Evolutionary conservation across 495 filamentous ascomycete genomes (phyloP).

Genomic region (Rhizodiscina lignyota): DNA sequence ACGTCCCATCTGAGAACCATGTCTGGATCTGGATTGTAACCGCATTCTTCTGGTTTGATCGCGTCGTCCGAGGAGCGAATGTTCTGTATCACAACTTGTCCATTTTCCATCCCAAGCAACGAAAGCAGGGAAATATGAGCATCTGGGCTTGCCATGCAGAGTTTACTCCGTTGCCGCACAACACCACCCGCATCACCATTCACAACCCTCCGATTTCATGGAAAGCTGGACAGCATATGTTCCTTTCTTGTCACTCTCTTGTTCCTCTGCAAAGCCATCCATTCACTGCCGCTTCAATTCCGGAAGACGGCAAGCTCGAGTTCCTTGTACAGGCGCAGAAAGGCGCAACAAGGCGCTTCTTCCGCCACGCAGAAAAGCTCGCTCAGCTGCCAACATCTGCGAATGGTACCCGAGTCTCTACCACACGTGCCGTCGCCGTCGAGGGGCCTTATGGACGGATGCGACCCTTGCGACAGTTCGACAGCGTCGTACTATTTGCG

Average conservation of each 20-base stretch:
- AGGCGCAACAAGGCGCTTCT: constrained; percentile 53
- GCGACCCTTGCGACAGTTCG: constrained; percentile 34
- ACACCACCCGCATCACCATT: constrained; percentile 54
- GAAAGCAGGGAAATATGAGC: constrained; percentile 7
- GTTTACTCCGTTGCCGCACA: constrained; percentile 42
- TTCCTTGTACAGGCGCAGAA: constrained; percentile 54
- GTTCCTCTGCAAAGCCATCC: constrained; percentile 61
- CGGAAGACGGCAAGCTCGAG: constrained; percentile 42
- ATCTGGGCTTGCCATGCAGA: constrained; percentile 36
- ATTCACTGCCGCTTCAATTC: constrained; percentile 58
- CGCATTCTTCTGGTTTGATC: constrained; percentile 53
- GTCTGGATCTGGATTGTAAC: constrained; percentile 58
- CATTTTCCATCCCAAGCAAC: constrained; percentile 29
- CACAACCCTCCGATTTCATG: constrained; percentile 51
- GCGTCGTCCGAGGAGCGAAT: constrained; percentile 33
- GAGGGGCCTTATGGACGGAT: constrained; percentile 39
- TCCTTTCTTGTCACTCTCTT: constrained; percentile 53
- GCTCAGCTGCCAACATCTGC: constrained; percentile 32
- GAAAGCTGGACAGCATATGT: constrained; percentile 65
- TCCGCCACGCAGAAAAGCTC: constrained; percentile 40
- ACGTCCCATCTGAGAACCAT: constrained; percentile 39
- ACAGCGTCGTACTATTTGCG: constrained; percentile 45
- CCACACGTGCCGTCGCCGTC: constrained; percentile 11
- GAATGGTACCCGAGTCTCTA: constrained; percentile 5
- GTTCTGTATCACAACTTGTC: constrained; percentile 51